phyloP scores from a whole-genome alignment of 192 early-diverging fungal genomes.

The Linnemannia hyalina region DNA sequence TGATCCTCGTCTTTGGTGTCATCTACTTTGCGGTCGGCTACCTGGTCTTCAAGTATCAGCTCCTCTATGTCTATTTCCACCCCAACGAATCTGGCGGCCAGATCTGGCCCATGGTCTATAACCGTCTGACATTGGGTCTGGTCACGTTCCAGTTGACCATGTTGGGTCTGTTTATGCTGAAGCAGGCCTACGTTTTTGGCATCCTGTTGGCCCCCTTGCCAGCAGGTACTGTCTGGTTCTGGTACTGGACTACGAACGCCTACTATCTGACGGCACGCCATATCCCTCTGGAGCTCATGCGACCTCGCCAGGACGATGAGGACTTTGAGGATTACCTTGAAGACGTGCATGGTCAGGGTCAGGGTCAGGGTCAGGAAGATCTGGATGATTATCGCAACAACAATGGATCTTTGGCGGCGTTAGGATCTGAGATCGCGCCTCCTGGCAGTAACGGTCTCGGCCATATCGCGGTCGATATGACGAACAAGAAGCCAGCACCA shows the following conservation, averaged over 20 bases:
- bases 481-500: background rate
- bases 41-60: slow-evolving; percentile 81
- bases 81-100: slow-evolving; percentile 80
- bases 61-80: slow-evolving; percentile 85
- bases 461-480: slow-evolving; percentile 18
- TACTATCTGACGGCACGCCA: slow-evolving; percentile 60
- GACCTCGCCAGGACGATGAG: slow-evolving; percentile 15
- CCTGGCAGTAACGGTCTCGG: background rate
- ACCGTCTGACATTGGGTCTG: slow-evolving; percentile 74
- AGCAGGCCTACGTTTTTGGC: slow-evolving; percentile 63
- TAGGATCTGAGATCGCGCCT: slow-evolving; percentile 7
- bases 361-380: background rate
- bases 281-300: slow-evolving; percentile 62
- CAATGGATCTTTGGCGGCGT: background rate
- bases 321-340: background rate
- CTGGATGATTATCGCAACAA: background rate
- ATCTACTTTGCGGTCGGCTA: slow-evolving; percentile 78
- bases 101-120: slow-evolving; percentile 81
- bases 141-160: slow-evolving; percentile 77
- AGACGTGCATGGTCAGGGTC: background rate
- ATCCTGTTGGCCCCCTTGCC: slow-evolving; percentile 61
- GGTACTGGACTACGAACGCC: slow-evolving; percentile 58
- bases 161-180: slow-evolving; percentile 74
- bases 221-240: slow-evolving; percentile 62
- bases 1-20: slow-evolving; percentile 77